These are phyloP conservation scores for Blastocystis sp. DNA, from an alignment of 352 stramenopile species.

Conservation along the genomic window DNA sequence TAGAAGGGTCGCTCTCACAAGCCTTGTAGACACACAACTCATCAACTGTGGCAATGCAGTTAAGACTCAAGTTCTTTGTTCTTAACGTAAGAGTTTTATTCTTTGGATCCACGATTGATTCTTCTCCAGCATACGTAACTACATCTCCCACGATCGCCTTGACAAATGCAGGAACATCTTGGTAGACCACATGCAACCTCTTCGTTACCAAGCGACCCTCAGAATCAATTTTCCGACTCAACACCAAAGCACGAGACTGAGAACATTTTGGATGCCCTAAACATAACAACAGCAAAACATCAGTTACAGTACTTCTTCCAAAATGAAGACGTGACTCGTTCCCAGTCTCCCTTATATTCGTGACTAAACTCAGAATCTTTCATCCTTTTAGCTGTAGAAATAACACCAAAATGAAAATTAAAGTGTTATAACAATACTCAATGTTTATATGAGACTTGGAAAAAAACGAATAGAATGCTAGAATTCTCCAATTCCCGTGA, in stretches of 20 bases:
- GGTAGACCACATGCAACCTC: slow-evolving; percentile 44
- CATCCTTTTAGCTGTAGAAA: not conserved
- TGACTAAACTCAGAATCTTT: slow-evolving; percentile 46
- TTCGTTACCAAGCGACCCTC: slow-evolving; percentile 57
- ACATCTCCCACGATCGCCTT: slow-evolving; percentile 36
- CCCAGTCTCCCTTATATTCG: slow-evolving; percentile 41
- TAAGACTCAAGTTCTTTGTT: slow-evolving; percentile 47
- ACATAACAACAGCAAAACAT: not conserved
- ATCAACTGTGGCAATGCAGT: not conserved
- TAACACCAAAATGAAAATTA: slow-evolving; percentile 56
- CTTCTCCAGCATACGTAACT: slow-evolving; percentile 50
- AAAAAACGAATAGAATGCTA: not conserved
- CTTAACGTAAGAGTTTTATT: slow-evolving; percentile 47
- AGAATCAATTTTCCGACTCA: slow-evolving; percentile 22
- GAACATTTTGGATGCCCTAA: slow-evolving; percentile 54
- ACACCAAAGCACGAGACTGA: slow-evolving; percentile 26
- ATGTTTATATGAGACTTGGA: not conserved
- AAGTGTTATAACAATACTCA: slow-evolving; percentile 39
- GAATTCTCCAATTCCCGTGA: too few relatives aligned
- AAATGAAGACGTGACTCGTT: slow-evolving; percentile 43
- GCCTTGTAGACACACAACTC: slow-evolving; percentile 45
- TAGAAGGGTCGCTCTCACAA: not conserved
- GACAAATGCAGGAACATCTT: slow-evolving; percentile 54
- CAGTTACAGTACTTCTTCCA: slow-evolving; percentile 55
- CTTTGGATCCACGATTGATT: slow-evolving; percentile 57